A percentile compares a stretch with the other conserved stretches of the same genome.
Conservation (phyloP, 2,329 filamentous ascomycete species). For the Hortaea werneckii region DNA sequence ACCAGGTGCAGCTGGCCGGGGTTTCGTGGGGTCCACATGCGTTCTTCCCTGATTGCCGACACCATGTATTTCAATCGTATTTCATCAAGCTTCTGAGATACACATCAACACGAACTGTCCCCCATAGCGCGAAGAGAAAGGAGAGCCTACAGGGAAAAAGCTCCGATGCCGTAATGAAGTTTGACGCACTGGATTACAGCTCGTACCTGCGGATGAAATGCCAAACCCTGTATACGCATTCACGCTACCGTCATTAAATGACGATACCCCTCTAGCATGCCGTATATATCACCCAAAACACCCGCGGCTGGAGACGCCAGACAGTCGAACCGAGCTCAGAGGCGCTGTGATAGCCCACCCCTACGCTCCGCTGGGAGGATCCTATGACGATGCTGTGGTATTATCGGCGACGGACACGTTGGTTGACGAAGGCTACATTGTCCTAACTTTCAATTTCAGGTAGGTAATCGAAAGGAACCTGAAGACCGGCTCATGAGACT, state of each 20-base stretch:
- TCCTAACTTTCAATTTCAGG: slow-evolving; percentile 90
- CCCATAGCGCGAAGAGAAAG: too few relatives aligned
- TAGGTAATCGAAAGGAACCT: slow-evolving; percentile 29
- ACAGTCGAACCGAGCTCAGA: neutral
- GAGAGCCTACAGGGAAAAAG: too few relatives aligned
- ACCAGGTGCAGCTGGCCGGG: too few relatives aligned
- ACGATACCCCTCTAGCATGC: slow-evolving; percentile 65
- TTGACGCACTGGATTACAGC: too few relatives aligned
- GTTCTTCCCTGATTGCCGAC: too few relatives aligned
- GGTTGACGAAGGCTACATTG: slow-evolving; percentile 60
- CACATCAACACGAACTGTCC: too few relatives aligned
- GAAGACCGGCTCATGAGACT: slow-evolving; percentile 7
- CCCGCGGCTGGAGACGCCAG: neutral
- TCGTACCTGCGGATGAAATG: too few relatives aligned
- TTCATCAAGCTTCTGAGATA: too few relatives aligned
- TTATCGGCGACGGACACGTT: slow-evolving; percentile 53
- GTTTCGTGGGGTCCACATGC: too few relatives aligned
- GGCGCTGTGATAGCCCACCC: slow-evolving; percentile 74
- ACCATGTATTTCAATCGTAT: too few relatives aligned
- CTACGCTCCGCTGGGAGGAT: slow-evolving; percentile 79
- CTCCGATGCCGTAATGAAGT: too few relatives aligned
- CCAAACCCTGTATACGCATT: slow-evolving; percentile 37
- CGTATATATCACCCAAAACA: slow-evolving; percentile 58
- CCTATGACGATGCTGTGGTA: slow-evolving; percentile 73
- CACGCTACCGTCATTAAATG: slow-evolving; percentile 74